phyloP scores from a whole-genome alignment of 140 eudicot genomes.

The Anethum foeniculum region DNA sequence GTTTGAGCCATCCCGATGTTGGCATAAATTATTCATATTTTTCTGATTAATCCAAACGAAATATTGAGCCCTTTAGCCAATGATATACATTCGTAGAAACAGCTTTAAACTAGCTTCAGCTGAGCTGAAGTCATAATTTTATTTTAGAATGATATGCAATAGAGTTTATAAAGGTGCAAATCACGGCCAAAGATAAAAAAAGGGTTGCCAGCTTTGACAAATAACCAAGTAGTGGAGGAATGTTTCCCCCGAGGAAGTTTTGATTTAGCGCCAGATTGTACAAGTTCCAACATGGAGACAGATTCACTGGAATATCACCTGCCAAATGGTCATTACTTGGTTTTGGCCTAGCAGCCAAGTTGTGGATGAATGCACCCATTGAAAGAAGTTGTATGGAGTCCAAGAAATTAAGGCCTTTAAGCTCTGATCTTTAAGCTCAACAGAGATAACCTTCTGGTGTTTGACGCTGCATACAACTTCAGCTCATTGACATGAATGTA shows the following conservation, averaged over 20 bases:
- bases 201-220: slow-evolving; percentile 10
- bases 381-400: slow-evolving; percentile 15
- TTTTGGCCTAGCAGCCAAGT: slow-evolving; percentile 17
- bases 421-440: slow-evolving; percentile 15
- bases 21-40: no score
- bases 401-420: slow-evolving; percentile 19
- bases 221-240: slow-evolving; percentile 26
- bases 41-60: no score
- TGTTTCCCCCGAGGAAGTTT: slow-evolving; percentile 16
- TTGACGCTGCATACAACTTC: no score
- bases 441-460: slow-evolving; percentile 9
- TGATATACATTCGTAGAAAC: no score
- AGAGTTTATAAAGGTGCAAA: no score
- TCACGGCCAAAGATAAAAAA: no score
- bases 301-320: slow-evolving; percentile 16
- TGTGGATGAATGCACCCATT: slow-evolving; percentile 23
- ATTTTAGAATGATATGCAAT: no score
- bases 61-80: no score
- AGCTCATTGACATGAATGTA: slow-evolving; percentile 28
- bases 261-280: slow-evolving; percentile 14
- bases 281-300: slow-evolving; percentile 20
- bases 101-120: no score
- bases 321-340: no score
- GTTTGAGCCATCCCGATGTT: no score
- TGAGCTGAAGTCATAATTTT: no score